Percentiles rank a stretch among this genome's conserved stretches.
Evolutionary conservation across 495 filamentous ascomycete genomes (phyloP).

Genomic region (Penicillium malachiteum): DNA sequence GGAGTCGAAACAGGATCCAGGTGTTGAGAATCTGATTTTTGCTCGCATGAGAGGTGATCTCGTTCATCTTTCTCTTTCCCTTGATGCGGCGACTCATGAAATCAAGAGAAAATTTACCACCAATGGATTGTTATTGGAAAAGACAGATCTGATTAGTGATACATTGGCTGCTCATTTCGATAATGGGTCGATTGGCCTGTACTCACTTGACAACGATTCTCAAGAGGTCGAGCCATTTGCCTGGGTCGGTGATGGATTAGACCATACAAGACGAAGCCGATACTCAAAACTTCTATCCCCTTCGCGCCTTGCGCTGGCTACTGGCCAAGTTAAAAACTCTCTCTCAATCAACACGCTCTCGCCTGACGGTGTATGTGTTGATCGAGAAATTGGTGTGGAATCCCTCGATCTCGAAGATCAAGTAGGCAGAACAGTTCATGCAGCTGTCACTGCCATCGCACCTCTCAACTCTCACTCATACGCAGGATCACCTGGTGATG

Average conservation of each 20-base stretch:
- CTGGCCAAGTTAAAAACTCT: conserved; percentile 43
- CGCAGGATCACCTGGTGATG: conserved; percentile 38
- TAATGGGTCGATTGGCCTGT: conserved; percentile 46
- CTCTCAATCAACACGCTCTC: conserved; percentile 51
- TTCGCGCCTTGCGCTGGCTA: conserved; percentile 49
- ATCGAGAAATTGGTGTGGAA: conserved; percentile 34
- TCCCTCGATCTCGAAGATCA: conserved; percentile 24
- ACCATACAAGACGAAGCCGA: conserved; percentile 30
- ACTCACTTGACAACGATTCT: conserved; percentile 33
- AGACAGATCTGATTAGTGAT: conserved; percentile 32
- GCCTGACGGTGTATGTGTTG: conserved; percentile 34
- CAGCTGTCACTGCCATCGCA: conserved; percentile 51
- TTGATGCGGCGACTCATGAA: conserved; percentile 22
- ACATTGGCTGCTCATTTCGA: conserved; percentile 48
- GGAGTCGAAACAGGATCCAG: conserved; percentile 27
- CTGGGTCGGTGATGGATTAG: conserved; percentile 28
- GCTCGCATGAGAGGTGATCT: conserved; percentile 41
- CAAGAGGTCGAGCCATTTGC: conserved; percentile 39
- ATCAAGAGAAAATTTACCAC: conserved; percentile 36
- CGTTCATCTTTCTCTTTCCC: conserved; percentile 34
- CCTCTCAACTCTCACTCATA: conserved; percentile 41
- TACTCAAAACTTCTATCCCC: conserved; percentile 55
- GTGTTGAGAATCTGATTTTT: conserved; percentile 40
- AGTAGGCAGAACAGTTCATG: conserved; percentile 20
- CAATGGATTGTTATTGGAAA: conserved; percentile 27